phyloP scores from a whole-genome alignment of 768 basidiomycete species.

The Lyophyllum atratum region DNA sequence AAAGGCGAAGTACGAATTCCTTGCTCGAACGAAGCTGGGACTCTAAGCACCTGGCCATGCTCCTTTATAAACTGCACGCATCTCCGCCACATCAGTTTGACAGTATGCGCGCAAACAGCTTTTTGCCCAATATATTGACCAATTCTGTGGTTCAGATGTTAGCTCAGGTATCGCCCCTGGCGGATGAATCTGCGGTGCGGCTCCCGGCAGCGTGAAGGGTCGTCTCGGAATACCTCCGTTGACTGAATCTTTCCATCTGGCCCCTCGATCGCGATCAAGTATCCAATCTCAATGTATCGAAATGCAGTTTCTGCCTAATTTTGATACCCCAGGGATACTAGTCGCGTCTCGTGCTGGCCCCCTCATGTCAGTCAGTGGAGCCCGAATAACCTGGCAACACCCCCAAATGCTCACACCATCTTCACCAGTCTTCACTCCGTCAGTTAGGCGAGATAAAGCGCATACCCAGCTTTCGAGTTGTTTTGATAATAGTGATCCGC shows the following conservation, averaged over 20 bases:
- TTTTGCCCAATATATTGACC: conserved; percentile 13
- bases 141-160: conserved; percentile 15
- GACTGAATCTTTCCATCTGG: conserved; percentile 32
- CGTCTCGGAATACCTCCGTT: conserved; percentile 25
- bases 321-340: conserved; percentile 13
- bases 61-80: conserved; percentile 18
- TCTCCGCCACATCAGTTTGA: conserved; percentile 23
- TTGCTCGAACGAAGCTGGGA: conserved; percentile 3
- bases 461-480: neutral
- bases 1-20: neutral
- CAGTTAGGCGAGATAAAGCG: neutral
- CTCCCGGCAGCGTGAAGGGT: conserved; percentile 18
- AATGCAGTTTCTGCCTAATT: conserved; percentile 13
- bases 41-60: conserved; percentile 8
- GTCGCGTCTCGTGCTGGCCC: conserved; percentile 5
- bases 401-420: conserved; percentile 5
- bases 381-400: conserved; percentile 8
- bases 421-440: neutral
- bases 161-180: conserved; percentile 21
- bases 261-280: conserved; percentile 21
- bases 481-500: neutral
- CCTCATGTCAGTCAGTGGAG: conserved; percentile 13
- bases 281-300: conserved; percentile 14
- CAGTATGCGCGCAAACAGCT: conserved; percentile 14
- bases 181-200: conserved; percentile 24